phyloP scores from a whole-genome alignment of 1,139 yeast genomes.

The Taphrina sp. region DNA sequence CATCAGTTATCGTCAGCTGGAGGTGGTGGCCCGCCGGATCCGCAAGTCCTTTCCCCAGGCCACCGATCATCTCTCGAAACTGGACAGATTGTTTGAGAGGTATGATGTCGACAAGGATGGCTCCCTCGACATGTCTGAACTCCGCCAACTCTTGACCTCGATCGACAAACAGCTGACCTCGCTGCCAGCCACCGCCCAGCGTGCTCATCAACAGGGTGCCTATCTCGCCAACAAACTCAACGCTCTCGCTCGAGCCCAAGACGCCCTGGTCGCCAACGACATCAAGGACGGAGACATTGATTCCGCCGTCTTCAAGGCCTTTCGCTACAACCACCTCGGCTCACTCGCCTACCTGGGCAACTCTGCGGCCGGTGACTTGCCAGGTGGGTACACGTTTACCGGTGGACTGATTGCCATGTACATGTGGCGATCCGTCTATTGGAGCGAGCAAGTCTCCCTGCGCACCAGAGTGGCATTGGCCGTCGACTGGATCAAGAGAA shows the following conservation, averaged over 20 bases:
- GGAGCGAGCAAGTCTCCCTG: constrained; percentile 60
- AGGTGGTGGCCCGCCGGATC: constrained; percentile 50
- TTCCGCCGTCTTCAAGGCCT: constrained; percentile 55
- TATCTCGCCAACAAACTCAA: constrained; percentile 59
- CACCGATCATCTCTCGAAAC: constrained; percentile 53
- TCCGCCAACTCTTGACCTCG: constrained; percentile 51
- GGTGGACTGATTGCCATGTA: constrained; percentile 66
- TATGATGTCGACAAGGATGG: constrained; percentile 53
- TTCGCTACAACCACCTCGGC: constrained; percentile 59
- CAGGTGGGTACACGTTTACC: constrained; percentile 54
- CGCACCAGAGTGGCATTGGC: constrained; percentile 58
- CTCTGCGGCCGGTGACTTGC: constrained; percentile 62
- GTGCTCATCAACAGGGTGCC: constrained; percentile 64
- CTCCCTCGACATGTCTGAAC: constrained; percentile 52
- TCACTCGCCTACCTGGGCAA: constrained; percentile 64
- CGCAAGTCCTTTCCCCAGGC: constrained; percentile 58
- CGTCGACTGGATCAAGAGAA: constrained; percentile 62
- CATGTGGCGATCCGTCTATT: constrained; percentile 65
- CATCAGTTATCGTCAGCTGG: constrained; percentile 51
- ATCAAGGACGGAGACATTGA: constrained; percentile 54
- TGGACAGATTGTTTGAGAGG: constrained; percentile 53
- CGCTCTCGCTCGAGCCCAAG: constrained; percentile 49
- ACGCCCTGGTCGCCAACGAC: constrained; percentile 45
- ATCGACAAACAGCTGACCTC: constrained; percentile 62
- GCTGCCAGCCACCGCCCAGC: constrained; percentile 66